Evolutionary conservation across 1,284 basidiomycete species (phyloP).

Genomic region (Ustanciosporium gigantosporum): DNA sequence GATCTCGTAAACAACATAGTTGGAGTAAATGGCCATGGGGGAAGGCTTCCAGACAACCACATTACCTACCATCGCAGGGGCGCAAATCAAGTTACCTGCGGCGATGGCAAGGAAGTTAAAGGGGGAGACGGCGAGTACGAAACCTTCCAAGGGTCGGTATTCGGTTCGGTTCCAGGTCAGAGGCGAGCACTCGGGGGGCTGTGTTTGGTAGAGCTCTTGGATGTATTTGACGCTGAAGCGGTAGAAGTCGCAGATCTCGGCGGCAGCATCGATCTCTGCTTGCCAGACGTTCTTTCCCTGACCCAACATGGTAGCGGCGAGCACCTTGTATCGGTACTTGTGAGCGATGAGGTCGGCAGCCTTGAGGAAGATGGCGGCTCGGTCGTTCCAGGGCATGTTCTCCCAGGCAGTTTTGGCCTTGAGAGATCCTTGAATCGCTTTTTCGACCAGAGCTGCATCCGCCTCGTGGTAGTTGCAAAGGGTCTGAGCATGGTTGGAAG

Average conservation of each 20-base stretch:
- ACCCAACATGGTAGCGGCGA: constrained; percentile 96
- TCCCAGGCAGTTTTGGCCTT: constrained; percentile 88
- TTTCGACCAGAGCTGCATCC: constrained; percentile 68
- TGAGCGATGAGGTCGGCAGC: constrained; percentile 78
- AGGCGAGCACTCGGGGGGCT: constrained; percentile 82
- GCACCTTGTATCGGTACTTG: constrained; percentile 87
- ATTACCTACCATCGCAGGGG: constrained; percentile 91
- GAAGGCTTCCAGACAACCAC: constrained; percentile 97
- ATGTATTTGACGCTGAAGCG: constrained; percentile 96
- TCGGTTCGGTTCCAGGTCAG: constrained; percentile 96
- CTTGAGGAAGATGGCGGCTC: constrained; percentile 96
- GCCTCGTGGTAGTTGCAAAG: constrained; percentile 90
- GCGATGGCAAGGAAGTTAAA: constrained; percentile 78
- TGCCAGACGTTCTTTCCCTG: constrained; percentile 99
- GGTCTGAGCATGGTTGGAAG: constrained; percentile 68
- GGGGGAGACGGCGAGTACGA: constrained; percentile 93
- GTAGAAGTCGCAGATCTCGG: constrained; percentile 92
- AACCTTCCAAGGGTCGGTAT: constrained; percentile 94
- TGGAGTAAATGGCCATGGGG: constrained; percentile 90
- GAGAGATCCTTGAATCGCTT: constrained; percentile 86
- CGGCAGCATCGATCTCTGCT: constrained; percentile 98
- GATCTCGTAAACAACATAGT: constrained; percentile 90
- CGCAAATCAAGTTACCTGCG: constrained; percentile 61
- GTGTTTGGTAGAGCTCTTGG: constrained; percentile 87
- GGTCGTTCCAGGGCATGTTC: constrained; percentile 89